Conservation (phyloP, 2,329 filamentous ascomycete genomes). For the Calonectria multiphialidica region DNA sequence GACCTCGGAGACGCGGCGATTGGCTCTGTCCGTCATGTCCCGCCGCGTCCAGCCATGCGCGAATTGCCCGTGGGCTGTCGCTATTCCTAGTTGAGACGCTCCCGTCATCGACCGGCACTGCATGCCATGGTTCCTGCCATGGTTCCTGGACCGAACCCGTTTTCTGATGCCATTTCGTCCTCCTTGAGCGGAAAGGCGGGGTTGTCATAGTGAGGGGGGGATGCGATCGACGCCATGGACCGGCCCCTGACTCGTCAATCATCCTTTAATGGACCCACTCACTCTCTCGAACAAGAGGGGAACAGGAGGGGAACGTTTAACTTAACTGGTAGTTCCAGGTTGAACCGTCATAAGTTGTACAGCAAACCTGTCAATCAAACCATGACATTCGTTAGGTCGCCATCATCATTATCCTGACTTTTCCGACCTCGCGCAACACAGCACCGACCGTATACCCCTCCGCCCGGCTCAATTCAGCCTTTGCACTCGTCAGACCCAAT, state of each 20-base stretch:
- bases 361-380: too few species aligned
- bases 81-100: slow-evolving; percentile 4
- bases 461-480: too few species aligned
- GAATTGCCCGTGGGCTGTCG: not conserved
- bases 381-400: too few species aligned
- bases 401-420: too few species aligned
- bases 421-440: too few species aligned
- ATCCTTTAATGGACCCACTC: not conserved
- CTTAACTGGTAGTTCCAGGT: too few species aligned
- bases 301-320: too few species aligned
- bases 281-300: not conserved
- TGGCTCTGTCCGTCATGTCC: not conserved
- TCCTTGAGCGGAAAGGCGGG: not conserved
- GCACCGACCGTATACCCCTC: too few species aligned
- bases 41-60: not conserved
- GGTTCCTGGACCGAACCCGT: not conserved
- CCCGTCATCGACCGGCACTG: not conserved
- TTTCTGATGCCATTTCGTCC: not conserved
- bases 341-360: too few species aligned
- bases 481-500: too few species aligned
- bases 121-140: not conserved
- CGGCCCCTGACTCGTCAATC: not conserved
- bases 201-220: not conserved
- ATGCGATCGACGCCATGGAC: slow-evolving; percentile 2
- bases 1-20: not conserved